A percentile compares a stretch with the other conserved stretches of the same genome.
These are phyloP conservation scores for Curvularia verruculosa DNA, from an alignment of 2,329 filamentous ascomycete genomes.

Conservation along the genomic window DNA sequence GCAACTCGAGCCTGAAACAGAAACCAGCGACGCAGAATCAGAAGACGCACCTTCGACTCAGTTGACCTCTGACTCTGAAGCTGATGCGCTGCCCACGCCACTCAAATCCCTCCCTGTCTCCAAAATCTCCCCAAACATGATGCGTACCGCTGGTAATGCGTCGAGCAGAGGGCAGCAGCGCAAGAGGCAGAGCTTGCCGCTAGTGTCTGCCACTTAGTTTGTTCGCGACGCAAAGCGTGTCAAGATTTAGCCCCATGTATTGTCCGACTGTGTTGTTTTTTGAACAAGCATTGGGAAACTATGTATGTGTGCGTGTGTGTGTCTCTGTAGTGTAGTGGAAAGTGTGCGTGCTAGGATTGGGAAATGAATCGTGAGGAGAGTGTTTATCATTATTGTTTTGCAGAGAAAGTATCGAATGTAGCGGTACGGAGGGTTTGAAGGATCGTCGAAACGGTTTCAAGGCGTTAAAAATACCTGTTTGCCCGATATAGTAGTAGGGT, in stretches of 20 bases:
- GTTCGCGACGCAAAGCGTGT: slow-evolving; percentile 8
- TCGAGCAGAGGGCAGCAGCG: slow-evolving; percentile 18
- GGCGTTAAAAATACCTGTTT: slow-evolving; percentile 10
- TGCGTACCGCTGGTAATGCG: slow-evolving; percentile 38
- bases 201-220: slow-evolving; percentile 37
- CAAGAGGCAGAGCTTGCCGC: slow-evolving; percentile 29
- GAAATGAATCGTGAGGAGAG: not conserved
- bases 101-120: not conserved
- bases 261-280: too few relatives aligned
- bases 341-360: not conserved
- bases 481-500: slow-evolving; percentile 17
- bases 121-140: slow-evolving; percentile 28
- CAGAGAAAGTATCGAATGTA: too few relatives aligned
- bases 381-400: too few relatives aligned
- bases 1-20: slow-evolving; percentile 10
- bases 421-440: too few relatives aligned
- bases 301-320: too few relatives aligned
- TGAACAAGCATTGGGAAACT: too few relatives aligned
- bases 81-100: slow-evolving; percentile 5
- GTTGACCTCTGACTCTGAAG: slow-evolving; percentile 28
- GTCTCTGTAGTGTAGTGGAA: not conserved
- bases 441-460: not conserved
- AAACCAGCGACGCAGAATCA: slow-evolving; percentile 34
- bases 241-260: not conserved
- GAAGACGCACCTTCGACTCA: slow-evolving; percentile 32